Evolutionary conservation across 2,329 filamentous ascomycete genomes (phyloP), one percentile per base, ranked within the genome.

Genomic region (Penicillium sp.): DNA sequence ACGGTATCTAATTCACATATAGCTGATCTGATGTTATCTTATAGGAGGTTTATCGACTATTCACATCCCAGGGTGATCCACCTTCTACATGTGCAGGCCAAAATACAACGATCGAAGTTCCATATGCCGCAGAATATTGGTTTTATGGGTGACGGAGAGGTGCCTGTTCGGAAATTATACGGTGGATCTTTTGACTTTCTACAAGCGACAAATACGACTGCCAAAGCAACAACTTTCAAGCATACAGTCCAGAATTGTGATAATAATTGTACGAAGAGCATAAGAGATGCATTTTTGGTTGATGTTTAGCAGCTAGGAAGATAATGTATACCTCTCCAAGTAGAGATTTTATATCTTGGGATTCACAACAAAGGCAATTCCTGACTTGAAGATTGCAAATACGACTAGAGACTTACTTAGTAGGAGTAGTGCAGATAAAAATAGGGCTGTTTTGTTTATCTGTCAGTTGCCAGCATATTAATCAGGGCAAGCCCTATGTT

Each of bases 51-150:
- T 78, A 76, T 51, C 72, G 73, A 38, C 67, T 76, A 7, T 61
- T 74, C 45, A 76, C 74, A 1, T 67, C 67, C 9, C 67, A 68
- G 10, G 75, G 75, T 9, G 54, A 59, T 9, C 47, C 72, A 11
- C 73, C 74, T 19, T 56, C 59, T 27, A 69, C 67, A 0, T 77
- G 75, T 58, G 55, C 62, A 29, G 63, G 65, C 7, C 67, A 70
- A 51, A 45, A 63, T 7, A 55, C 61, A 4, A 68, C 62, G 0
- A 62, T 76, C 30, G 55, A 69, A 47, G 66, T 74, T 19, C 64
- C 71, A 18, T 78, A 77, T 64, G 65, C 71, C 6, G 74, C 75
- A 6, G 70, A 76, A 59, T 77, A 77, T 55, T 77, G 72, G 73
- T 74, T 77, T 23, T 77, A 73, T 55, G 72, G 67, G 16, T 70